These are phyloP conservation scores for Triticum monococcum DNA, from an alignment of 176 grass and related monocot genomes.

Conservation along the genomic window DNA sequence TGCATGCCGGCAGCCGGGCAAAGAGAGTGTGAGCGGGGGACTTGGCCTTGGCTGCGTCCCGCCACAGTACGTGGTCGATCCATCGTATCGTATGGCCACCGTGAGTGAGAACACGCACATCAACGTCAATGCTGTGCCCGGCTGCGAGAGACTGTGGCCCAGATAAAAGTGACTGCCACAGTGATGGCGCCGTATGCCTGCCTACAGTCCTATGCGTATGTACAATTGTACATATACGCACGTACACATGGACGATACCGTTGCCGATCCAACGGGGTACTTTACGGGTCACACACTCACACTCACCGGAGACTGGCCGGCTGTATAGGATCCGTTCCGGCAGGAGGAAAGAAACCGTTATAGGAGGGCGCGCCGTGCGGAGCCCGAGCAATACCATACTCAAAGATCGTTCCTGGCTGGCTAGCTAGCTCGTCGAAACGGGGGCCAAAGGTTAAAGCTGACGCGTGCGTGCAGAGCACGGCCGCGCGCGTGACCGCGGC, in stretches of 20 bases:
- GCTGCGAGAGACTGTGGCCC: neutral
- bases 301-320: too few relatives aligned
- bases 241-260: neutral
- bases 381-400: conserved; percentile 22
- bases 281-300: neutral
- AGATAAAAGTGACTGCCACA: conserved; percentile 7
- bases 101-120: neutral
- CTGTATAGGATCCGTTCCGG: neutral
- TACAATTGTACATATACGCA: neutral
- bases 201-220: neutral
- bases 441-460: conserved; percentile 18
- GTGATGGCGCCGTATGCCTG: neutral
- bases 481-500: neutral
- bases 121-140: neutral
- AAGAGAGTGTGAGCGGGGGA: conserved; percentile 33
- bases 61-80: neutral
- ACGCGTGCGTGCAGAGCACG: neutral
- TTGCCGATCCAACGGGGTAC: neutral
- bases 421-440: neutral
- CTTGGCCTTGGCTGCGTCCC: neutral
- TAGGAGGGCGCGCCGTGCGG: conserved; percentile 9
- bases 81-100: neutral
- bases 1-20: neutral
- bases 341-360: neutral
- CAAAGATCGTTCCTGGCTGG: neutral